Conservation (phyloP, 495 filamentous ascomycete genomes). For the Bombardia bombarda region DNA sequence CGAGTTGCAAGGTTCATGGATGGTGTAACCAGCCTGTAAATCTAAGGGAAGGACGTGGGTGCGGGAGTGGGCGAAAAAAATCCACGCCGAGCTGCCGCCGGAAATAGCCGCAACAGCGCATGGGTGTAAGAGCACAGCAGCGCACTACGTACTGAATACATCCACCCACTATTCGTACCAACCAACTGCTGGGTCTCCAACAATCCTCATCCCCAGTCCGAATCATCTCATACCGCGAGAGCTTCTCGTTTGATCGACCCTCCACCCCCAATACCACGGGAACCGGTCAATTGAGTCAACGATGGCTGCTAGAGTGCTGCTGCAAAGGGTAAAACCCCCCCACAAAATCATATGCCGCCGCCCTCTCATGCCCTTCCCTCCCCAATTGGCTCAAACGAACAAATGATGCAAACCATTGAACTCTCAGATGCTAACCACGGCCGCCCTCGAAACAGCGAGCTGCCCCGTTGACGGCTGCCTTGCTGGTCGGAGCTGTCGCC, state of each 20-base stretch:
- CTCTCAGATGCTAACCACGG: slow-evolving; percentile 4
- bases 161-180: too few relatives aligned
- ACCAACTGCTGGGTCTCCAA: background rate
- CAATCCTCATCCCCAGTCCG: slow-evolving; percentile 1
- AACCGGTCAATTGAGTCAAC: slow-evolving; percentile 32
- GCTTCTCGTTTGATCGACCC: slow-evolving; percentile 2
- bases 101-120: slow-evolving; percentile 18
- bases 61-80: background rate
- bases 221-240: background rate
- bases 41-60: too few relatives aligned
- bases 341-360: background rate
- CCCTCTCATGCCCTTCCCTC: background rate
- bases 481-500: slow-evolving; percentile 35
- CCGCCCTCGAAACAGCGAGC: slow-evolving; percentile 23
- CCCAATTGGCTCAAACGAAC: too few relatives aligned
- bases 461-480: slow-evolving; percentile 40
- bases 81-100: slow-evolving; percentile 3
- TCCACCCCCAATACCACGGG: slow-evolving; percentile 2
- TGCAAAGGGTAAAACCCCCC: slow-evolving; percentile 33
- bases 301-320: slow-evolving; percentile 47
- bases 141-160: too few relatives aligned
- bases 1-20: too few relatives aligned
- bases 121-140: too few relatives aligned
- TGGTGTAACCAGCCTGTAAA: too few relatives aligned
- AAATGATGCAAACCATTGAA: too few relatives aligned